Conservation (phyloP, 2,329 filamentous ascomycete species). For the Penicillium sp. region DNA sequence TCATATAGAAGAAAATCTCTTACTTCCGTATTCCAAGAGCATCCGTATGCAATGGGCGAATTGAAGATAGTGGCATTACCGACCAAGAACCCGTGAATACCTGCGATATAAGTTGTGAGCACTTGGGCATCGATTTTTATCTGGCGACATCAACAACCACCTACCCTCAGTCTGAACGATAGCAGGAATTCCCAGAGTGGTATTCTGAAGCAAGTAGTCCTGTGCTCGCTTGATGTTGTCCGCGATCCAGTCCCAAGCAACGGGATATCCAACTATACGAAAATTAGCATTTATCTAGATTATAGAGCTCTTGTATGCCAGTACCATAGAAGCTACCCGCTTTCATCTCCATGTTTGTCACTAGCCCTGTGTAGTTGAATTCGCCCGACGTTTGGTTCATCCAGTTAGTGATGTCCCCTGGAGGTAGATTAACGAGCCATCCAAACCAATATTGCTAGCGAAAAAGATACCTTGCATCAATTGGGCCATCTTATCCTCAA, state of each 20-base stretch:
- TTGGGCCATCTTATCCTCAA: constrained; percentile 74
- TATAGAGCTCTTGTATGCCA: background rate
- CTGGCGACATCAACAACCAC: background rate
- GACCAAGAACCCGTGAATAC: constrained; percentile 71
- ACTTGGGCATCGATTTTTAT: background rate
- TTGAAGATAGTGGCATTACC: constrained; percentile 80
- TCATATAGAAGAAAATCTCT: background rate
- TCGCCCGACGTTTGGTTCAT: constrained; percentile 68
- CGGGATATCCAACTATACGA: constrained; percentile 63
- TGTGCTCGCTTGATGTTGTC: constrained; percentile 68
- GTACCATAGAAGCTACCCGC: constrained; percentile 68
- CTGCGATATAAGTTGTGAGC: constrained; percentile 11
- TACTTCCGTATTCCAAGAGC: constrained; percentile 68
- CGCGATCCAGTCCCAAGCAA: constrained; percentile 66
- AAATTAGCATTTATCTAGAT: constrained; percentile 2
- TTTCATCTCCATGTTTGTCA: constrained; percentile 67
- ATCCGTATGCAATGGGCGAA: constrained; percentile 73
- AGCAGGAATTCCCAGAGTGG: constrained; percentile 71
- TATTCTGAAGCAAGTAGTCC: constrained; percentile 70
- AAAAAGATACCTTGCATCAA: constrained; percentile 58
- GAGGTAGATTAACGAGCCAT: background rate
- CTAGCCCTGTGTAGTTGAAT: constrained; percentile 71
- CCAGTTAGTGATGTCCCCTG: constrained; percentile 72
- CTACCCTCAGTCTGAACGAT: constrained; percentile 72
- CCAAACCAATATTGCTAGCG: background rate